Evolutionary conservation across 345 rosid genomes (phyloP), one percentile per base, ranked within the genome.

Genomic region (Rhizophora apiculata): DNA sequence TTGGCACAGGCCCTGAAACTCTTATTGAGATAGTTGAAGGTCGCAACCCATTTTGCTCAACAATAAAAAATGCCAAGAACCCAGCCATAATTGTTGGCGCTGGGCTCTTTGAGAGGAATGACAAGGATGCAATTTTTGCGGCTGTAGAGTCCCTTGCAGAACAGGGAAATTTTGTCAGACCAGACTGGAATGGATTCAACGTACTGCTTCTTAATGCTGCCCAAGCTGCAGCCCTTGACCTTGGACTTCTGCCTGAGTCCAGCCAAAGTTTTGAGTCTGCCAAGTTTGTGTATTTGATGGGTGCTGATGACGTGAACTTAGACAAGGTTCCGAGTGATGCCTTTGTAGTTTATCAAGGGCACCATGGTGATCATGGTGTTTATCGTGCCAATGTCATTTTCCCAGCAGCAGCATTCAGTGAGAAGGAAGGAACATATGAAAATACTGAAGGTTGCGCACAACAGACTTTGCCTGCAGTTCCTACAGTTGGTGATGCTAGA

Each of bases 211-310:
- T 80, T 56, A 87, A 85, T 76, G 99, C 99, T 68, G 96, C 97
- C 53, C 99, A 96, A 81, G 99, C 98, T 36, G 98, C 99, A 19
- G 87, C 99, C 29, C 97, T 96, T 39, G 99, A 96, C 78, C 99
- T 96, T 15, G 99, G 99, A 55, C 96, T 92, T 60, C 84, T 92
- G 26, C 97, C 97, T 53, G 89, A 84, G 75, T 85, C 98, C 3
- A 73, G 71, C 49, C 80, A 85, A 69, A 79, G 94, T 75, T 77
- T 96, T 0, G 87, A 87, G 76, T 79, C 93, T 7, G 96, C 95
- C 22, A 96, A 90, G 70, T 90, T 96, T 21, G 88, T 92, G 31
- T 96, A 92, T 80, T 68, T 96, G 68, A 92, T 92, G 99, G 99
- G 99, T 59, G 96, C 99, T 16, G 98, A 96, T 74, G 97, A 96